Base-by-base conservation (phyloP, 2,329 filamentous ascomycete species). In the Rhynchosporium graminicola region DNA sequence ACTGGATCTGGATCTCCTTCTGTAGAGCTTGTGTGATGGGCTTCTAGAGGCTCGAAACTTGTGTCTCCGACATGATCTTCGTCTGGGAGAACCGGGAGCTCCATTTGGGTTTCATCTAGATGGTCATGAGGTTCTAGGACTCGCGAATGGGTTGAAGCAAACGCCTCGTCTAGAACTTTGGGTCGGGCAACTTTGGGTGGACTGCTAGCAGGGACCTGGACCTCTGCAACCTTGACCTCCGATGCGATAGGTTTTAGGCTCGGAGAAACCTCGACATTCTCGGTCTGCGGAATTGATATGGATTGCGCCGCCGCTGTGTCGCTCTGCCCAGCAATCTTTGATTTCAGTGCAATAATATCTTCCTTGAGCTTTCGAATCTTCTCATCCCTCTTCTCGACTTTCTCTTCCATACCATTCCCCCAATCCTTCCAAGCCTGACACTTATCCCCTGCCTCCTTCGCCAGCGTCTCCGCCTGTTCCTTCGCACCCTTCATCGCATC, bases 1-100 rank as follows among this genome's bases (percentile, higher is more conserved):
- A 42, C 33, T 5, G 55, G 51, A 26, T 69, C 64, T 2, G 63
- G 61, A n/a, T 66, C 63, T 6, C 59, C 70, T 47, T 73, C 61
- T 3, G 71, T 73, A 12, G 72, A 73, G 52, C 68, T 71, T 15
- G 69, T 64, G 59, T 71, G 60, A 33, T 68, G 50, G 28, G 46
- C 57, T 58, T 66, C 65, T 8, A 66, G 36, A 15, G 47, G 42
- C 26, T 63, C 62, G 29, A 61, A 65, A 57, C 64, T 60, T 5
- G 60, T 66, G 20, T 68, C 65, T 31, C 63, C 60, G 15, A 69
- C 56, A 2, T 36, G 51, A 2, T 60, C 46, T 42, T 54, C 58
- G 42, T 38, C 13, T 20, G 33, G 54, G 47, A 61, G 61, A 4
- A 29, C 48, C 29, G 62, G 68, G 26, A 67, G 63, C 1, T 67